Conservation (phyloP, 2,329 filamentous ascomycete species). For the Phialophora chinensis region DNA sequence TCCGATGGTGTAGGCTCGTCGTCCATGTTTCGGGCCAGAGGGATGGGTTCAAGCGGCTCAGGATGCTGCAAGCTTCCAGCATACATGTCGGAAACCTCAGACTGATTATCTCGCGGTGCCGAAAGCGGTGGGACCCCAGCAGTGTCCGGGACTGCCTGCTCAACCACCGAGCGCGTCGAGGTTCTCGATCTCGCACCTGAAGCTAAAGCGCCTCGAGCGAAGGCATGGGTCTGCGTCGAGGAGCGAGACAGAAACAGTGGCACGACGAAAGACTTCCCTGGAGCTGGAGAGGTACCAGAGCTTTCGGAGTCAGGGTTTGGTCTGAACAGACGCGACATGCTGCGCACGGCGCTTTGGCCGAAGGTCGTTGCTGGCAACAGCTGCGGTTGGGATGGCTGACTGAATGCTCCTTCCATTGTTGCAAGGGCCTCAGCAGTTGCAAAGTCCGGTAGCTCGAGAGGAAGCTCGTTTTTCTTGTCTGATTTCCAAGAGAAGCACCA, state of each 20-base stretch:
- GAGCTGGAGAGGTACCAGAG: constrained; percentile 18
- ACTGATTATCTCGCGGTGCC: constrained; percentile 9
- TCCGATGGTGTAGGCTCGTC: constrained; percentile 16
- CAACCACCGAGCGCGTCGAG: constrained; percentile 41
- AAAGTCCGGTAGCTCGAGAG: background rate
- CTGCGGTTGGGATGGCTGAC: constrained; percentile 3
- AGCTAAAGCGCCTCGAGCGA: constrained; percentile 24
- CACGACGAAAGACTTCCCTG: constrained; percentile 30
- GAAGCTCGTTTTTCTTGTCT: background rate
- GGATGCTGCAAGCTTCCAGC: constrained; percentile 3
- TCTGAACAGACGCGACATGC: constrained; percentile 27
- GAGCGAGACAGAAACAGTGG: constrained; percentile 28
- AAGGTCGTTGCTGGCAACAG: background rate
- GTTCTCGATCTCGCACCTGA: constrained; percentile 34
- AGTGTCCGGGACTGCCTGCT: constrained; percentile 30
- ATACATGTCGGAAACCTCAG: constrained; percentile 33
- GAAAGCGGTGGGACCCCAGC: constrained; percentile 27
- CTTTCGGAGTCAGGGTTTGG: constrained; percentile 7
- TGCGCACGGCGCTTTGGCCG: constrained; percentile 16
- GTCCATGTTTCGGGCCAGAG: constrained; percentile 18
- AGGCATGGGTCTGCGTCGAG: constrained; percentile 26
- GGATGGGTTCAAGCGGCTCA: background rate
- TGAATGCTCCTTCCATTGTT: constrained; percentile 13
- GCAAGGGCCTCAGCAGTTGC: background rate
- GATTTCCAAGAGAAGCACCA: background rate